phyloP scores from a whole-genome alignment of 2,329 filamentous ascomycete species.

The Ascochyta fabae region DNA sequence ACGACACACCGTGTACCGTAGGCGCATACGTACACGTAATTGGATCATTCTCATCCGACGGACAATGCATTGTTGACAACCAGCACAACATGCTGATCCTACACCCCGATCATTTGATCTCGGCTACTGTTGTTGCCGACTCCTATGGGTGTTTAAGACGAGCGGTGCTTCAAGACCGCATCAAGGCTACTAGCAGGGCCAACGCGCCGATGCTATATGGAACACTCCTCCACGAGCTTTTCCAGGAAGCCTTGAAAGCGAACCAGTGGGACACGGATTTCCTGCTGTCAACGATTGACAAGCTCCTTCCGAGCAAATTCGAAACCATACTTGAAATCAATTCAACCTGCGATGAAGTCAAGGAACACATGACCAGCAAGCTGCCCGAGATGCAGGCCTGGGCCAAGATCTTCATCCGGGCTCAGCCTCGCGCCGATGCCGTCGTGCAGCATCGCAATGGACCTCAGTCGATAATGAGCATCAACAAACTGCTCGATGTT shows the following conservation, averaged over 20 bases:
- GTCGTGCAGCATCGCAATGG: conserved; percentile 80
- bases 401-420: conserved; percentile 80
- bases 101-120: conserved; percentile 94
- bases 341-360: conserved; percentile 73
- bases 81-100: conserved; percentile 83
- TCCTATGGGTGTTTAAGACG: conserved; percentile 91
- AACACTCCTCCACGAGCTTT: conserved; percentile 91
- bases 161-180: conserved; percentile 90
- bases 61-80: conserved; percentile 84
- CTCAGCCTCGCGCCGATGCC: conserved; percentile 73
- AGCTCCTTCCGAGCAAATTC: conserved; percentile 75
- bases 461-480: conserved; percentile 77
- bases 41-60: conserved; percentile 72
- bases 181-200: conserved; percentile 86
- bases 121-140: conserved; percentile 93
- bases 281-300: conserved; percentile 70
- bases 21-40: conserved; percentile 87
- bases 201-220: conserved; percentile 87
- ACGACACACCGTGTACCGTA: conserved; percentile 75
- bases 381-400: conserved; percentile 81
- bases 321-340: conserved; percentile 91
- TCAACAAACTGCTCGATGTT: conserved; percentile 93
- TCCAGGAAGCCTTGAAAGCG: conserved; percentile 84
- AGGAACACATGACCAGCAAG: conserved; percentile 81
- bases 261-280: conserved; percentile 81